Evolutionary conservation across 2,329 filamentous ascomycete genomes (phyloP), one percentile per base, ranked within the genome.

Genomic region (Lecanicillium sp.): DNA sequence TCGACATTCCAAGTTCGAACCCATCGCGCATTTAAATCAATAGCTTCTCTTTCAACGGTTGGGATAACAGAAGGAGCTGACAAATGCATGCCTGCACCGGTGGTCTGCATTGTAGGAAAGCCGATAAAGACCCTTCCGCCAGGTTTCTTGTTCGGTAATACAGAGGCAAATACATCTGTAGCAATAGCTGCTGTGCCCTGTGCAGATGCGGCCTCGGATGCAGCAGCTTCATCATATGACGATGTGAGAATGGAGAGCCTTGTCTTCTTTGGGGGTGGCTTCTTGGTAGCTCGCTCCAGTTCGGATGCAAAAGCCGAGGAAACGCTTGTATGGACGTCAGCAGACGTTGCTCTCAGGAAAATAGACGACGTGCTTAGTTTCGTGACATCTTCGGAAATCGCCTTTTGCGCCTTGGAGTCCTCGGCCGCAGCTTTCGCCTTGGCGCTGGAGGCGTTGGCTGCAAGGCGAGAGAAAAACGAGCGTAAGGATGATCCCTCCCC

Each of bases 21-120:
- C 70, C 88, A 95, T 40, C 89, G 79, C 13, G 92, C 94, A 57
- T 98, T 96, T 45, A 98, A 70, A 59, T 98, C 92, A 42, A 98
- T 95, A 38, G 87, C 92, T 57, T 98, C 92, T 55, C 92, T 80
- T 60, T 98, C 92, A 3, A 98, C 94, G 0, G 92, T 98, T 0
- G 92, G 92, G 41, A 98, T 98, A 12, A 98, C 81, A 0, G 90
- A 95, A 1, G 89, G 92, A 0, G 92, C 92, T 11, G 90, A 96
- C 20, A 98, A 84, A 58, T 98, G 92, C 56, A 94, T 84, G 13
- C 90, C 85, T 19, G 90, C 80, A 39, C 90, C 92, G 0, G 94
- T 98, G 0, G 92, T 98, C 64, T 98, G 92, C 49, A 90, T 89
- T 2, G 92, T 98, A 3, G 92, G 90, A 54, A 98, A 98, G 0